phyloP scores from a whole-genome alignment of 495 filamentous ascomycete species.

The Trichoderma parareesei region DNA sequence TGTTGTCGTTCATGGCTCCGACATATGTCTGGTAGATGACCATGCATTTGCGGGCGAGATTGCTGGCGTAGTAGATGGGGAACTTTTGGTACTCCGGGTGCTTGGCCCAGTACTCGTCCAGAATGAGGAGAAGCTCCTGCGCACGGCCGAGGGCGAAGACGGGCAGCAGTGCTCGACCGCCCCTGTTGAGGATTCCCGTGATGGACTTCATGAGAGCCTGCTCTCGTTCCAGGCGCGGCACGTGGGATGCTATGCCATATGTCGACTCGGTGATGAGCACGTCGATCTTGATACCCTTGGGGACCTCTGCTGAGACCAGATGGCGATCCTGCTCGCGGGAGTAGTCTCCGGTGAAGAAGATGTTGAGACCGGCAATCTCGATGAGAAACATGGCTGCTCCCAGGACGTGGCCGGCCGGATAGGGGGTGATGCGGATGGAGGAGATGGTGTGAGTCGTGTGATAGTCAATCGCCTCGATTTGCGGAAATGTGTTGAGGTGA shows the following conservation, averaged over 20 bases:
- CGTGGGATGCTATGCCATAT: conserved; percentile 86
- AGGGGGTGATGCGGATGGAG: conserved; percentile 91
- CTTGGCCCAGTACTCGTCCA: conserved; percentile 93
- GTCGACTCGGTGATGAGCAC: conserved; percentile 96
- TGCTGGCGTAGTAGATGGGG: conserved; percentile 95
- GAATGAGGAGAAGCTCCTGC: conserved; percentile 86
- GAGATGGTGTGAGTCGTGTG: conserved; percentile 95
- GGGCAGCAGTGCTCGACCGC: conserved; percentile 87
- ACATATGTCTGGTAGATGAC: conserved; percentile 97
- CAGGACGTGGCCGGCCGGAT: conserved; percentile 91
- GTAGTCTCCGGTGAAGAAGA: conserved; percentile 96
- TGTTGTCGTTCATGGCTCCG: conserved; percentile 97
- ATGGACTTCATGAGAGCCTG: conserved; percentile 90
- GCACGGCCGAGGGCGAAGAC: conserved; percentile 91
- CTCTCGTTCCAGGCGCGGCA: conserved; percentile 82
- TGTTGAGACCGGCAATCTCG: conserved; percentile 90
- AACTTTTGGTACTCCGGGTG: conserved; percentile 79
- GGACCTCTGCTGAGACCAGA: conserved; percentile 84
- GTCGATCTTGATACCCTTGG: conserved; percentile 77
- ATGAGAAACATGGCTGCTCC: conserved; percentile 98
- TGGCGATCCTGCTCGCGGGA: conserved; percentile 90
- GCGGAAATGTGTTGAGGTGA: conserved; percentile 81
- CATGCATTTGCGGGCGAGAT: conserved; percentile 93
- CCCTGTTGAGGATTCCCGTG: conserved; percentile 78
- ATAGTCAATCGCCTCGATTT: conserved; percentile 96